These are phyloP conservation scores for Hypoxylon perforatum DNA, from an alignment of 495 filamentous ascomycete genomes.

Conservation along the genomic window DNA sequence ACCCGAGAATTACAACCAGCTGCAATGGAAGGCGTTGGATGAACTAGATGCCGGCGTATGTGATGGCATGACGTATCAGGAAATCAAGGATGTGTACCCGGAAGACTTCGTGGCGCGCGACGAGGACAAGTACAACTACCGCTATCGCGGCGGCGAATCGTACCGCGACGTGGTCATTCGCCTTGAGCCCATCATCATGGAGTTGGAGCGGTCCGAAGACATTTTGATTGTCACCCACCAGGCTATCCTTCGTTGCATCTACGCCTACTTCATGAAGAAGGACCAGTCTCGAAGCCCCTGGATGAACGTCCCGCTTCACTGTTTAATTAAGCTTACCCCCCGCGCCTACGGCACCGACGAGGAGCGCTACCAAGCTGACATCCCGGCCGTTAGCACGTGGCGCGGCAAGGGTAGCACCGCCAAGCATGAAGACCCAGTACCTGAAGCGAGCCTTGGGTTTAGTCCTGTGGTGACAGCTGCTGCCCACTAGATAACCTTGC, in stretches of 20 bases:
- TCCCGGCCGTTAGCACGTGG: conserved; percentile 95
- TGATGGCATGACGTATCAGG: conserved; percentile 91
- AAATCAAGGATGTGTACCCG: conserved; percentile 89
- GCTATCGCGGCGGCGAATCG: conserved; percentile 94
- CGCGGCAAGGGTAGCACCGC: conserved; percentile 90
- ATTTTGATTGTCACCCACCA: conserved; percentile 99
- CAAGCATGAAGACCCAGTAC: conserved; percentile 67
- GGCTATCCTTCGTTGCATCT: conserved; percentile 95
- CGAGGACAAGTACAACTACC: conserved; percentile 99
- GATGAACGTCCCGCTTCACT: conserved; percentile 92
- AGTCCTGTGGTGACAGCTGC: conserved; percentile 19
- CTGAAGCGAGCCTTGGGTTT: conserved; percentile 46
- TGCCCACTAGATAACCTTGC: conserved; percentile 11
- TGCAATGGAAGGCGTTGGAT: conserved; percentile 98
- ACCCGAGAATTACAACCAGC: conserved; percentile 79
- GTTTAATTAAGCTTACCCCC: conserved; percentile 94
- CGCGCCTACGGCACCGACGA: conserved; percentile 93
- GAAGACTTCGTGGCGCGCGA: conserved; percentile 95
- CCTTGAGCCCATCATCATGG: conserved; percentile 99
- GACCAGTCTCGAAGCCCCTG: conserved; percentile 93
- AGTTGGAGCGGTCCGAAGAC: conserved; percentile 93
- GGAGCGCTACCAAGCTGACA: conserved; percentile 85
- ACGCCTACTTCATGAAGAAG: conserved; percentile 98
- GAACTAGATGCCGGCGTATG: conserved; percentile 97
- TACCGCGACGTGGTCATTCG: conserved; percentile 98